phyloP scores from a whole-genome alignment of 305 asterid genomes.

The Fraxinus angustifolia region DNA sequence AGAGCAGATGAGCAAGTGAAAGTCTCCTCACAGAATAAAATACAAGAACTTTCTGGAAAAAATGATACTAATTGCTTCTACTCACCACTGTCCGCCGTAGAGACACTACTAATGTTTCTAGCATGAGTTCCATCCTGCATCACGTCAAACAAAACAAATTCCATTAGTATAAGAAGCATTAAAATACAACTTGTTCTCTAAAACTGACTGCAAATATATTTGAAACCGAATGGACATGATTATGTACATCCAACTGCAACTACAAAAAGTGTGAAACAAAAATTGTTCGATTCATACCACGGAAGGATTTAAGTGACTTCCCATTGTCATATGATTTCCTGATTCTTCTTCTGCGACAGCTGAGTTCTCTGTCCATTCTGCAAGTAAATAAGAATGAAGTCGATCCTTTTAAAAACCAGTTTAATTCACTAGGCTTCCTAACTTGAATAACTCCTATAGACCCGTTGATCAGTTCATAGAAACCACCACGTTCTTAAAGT shows the following conservation, averaged over 20 bases:
- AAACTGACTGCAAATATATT: not conserved
- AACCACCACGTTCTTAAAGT: not conserved
- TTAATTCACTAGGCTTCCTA: not conserved
- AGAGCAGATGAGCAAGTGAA: conserved; percentile 3
- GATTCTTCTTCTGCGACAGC: conserved; percentile 36
- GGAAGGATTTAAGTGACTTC: conserved; percentile 36
- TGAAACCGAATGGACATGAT: not conserved
- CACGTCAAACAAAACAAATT: not conserved
- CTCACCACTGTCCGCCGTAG: conserved; percentile 94
- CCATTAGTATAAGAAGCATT: not conserved
- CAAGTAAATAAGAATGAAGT: not conserved
- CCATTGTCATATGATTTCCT: conserved; percentile 33
- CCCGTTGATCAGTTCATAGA: not conserved
- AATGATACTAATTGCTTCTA: not conserved
- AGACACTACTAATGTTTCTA: conserved; percentile 78
- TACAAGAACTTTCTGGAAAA: not conserved
- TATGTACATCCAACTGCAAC: not conserved
- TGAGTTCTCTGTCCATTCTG: conserved; percentile 31
- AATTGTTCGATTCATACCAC: conserved; percentile 32
- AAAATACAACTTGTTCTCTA: not conserved
- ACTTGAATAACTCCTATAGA: not conserved
- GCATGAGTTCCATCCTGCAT: conserved; percentile 92
- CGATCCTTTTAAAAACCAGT: not conserved
- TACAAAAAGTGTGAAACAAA: not conserved
- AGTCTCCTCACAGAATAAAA: not conserved